Percentiles rank a stretch among this genome's conserved stretches.
phyloP scores from a whole-genome alignment of 2,329 filamentous ascomycete genomes.

The Lasiodiplodia sp. region DNA sequence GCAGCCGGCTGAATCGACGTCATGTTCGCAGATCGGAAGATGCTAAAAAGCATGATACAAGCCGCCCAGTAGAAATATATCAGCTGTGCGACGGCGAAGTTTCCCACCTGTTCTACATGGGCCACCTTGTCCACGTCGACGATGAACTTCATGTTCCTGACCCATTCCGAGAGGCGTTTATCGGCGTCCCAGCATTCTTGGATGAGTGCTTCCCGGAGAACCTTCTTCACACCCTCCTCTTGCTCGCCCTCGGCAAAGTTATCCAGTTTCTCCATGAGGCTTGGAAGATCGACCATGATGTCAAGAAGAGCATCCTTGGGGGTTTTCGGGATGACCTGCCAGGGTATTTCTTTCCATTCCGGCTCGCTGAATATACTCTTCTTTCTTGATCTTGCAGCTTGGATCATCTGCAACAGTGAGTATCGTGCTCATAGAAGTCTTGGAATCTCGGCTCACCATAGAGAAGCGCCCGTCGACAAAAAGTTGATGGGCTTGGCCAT shows the following conservation, averaged over 20 bases:
- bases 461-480: slow-evolving; percentile 37
- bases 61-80: slow-evolving; percentile 39
- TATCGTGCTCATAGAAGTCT: not conserved
- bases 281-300: slow-evolving; percentile 42
- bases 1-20: not conserved
- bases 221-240: slow-evolving; percentile 7
- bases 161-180: slow-evolving; percentile 36
- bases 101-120: not conserved
- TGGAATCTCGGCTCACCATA: slow-evolving; percentile 3
- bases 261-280: slow-evolving; percentile 42
- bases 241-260: slow-evolving; percentile 11
- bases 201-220: not conserved
- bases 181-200: slow-evolving; percentile 37
- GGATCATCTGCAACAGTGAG: slow-evolving; percentile 33
- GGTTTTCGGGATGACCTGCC: slow-evolving; percentile 42
- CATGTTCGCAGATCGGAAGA: slow-evolving; percentile 28
- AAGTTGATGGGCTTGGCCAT: slow-evolving; percentile 34
- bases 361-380: slow-evolving; percentile 40
- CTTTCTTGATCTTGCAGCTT: slow-evolving; percentile 46
- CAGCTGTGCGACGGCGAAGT: slow-evolving; percentile 33
- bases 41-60: slow-evolving; percentile 37
- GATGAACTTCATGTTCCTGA: not conserved
- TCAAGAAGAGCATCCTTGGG: slow-evolving; percentile 46
- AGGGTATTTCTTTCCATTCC: slow-evolving; percentile 48
- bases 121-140: slow-evolving; percentile 33